phyloP scores from a whole-genome alignment of 2,329 filamentous ascomycete genomes.

The Plectosphaerella cucumerina region DNA sequence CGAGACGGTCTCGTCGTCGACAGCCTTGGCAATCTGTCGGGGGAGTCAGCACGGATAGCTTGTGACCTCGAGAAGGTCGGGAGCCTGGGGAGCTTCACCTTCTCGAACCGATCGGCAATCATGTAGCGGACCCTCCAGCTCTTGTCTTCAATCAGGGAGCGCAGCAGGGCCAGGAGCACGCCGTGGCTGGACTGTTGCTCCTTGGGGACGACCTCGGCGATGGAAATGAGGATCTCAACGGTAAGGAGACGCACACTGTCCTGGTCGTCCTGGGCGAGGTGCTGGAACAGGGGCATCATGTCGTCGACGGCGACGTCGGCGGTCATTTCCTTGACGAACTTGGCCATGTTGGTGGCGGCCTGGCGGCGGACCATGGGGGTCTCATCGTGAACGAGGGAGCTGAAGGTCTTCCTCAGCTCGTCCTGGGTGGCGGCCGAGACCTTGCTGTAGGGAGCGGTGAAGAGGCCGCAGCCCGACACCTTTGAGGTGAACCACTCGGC shows the following conservation, averaged over 20 bases:
- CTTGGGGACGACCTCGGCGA: conserved; percentile 95
- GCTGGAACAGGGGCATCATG: conserved; percentile 98
- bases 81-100: conserved; percentile 57
- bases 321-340: conserved; percentile 97
- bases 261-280: conserved; percentile 93
- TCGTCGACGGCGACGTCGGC: conserved; percentile 89
- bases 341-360: conserved; percentile 91
- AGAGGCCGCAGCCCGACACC: conserved; percentile 94
- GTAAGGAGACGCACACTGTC: conserved; percentile 95
- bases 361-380: conserved; percentile 98
- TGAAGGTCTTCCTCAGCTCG: conserved; percentile 86
- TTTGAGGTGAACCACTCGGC: conserved; percentile 99
- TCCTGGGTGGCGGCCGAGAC: conserved; percentile 85
- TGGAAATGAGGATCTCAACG: conserved; percentile 92
- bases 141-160: conserved; percentile 96
- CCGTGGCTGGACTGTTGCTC: conserved; percentile 97
- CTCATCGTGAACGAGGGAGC: conserved; percentile 92
- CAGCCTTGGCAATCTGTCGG: conserved; percentile 89
- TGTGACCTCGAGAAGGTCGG: too few species aligned
- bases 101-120: conserved; percentile 98
- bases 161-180: conserved; percentile 82
- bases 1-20: conserved; percentile 93
- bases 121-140: conserved; percentile 99
- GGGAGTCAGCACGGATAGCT: background rate
- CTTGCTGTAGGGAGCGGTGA: conserved; percentile 89